These are phyloP conservation scores for Botrytis elliptica DNA, from an alignment of 2,329 filamentous ascomycete species.

Conservation along the genomic window DNA sequence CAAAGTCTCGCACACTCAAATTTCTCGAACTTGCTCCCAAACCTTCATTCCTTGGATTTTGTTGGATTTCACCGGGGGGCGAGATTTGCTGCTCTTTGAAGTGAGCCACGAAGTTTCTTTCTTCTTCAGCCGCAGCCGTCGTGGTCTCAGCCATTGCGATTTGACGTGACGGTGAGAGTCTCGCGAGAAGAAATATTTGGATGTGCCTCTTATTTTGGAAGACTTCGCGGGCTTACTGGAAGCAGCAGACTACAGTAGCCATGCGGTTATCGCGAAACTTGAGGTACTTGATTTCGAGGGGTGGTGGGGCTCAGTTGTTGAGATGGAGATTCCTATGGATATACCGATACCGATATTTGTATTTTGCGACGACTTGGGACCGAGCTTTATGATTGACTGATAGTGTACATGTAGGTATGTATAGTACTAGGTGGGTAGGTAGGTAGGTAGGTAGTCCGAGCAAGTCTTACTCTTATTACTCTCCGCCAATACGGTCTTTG, in stretches of 20 bases:
- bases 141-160: slow-evolving; percentile 14
- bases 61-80: slow-evolving; percentile 31
- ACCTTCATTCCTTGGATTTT: slow-evolving; percentile 34
- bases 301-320: slow-evolving; percentile 11
- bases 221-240: slow-evolving; percentile 16
- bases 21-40: slow-evolving; percentile 33
- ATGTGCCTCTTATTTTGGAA: not conserved
- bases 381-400: not conserved
- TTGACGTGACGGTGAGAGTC: not conserved
- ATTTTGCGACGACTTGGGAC: slow-evolving; percentile 15
- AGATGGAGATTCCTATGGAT: not conserved
- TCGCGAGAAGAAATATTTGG: slow-evolving; percentile 4
- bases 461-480: not conserved
- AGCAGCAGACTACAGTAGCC: slow-evolving; percentile 16
- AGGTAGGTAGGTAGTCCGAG: not conserved
- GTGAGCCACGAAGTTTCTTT: slow-evolving; percentile 35
- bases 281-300: slow-evolving; percentile 1
- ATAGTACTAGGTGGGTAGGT: not conserved
- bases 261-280: slow-evolving; percentile 20
- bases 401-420: not conserved
- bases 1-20: slow-evolving; percentile 60
- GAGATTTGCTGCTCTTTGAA: slow-evolving; percentile 30
- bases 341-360: not conserved
- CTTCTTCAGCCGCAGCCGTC: slow-evolving; percentile 28
- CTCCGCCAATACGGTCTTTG: not conserved